Conservation (phyloP, 257 asterid genomes). For the Penstemon barbatus region DNA sequence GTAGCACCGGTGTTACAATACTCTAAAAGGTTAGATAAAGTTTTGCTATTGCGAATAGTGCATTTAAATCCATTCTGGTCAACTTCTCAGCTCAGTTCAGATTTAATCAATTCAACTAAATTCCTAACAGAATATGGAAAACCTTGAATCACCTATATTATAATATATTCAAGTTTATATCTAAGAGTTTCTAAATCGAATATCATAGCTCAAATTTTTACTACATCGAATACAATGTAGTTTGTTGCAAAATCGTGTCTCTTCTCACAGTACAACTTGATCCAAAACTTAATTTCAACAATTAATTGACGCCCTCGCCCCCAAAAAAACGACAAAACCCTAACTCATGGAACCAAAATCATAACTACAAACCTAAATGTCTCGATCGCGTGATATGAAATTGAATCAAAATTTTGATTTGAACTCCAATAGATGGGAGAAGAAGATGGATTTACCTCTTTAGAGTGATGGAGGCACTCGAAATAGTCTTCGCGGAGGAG, state of each 20-base stretch:
- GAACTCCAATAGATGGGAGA: not conserved
- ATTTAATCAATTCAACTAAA: constrained; percentile 6
- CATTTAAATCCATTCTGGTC: not conserved
- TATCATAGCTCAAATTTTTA: constrained; percentile 1
- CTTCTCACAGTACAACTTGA: constrained; percentile 1
- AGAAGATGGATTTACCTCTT: constrained; percentile 60
- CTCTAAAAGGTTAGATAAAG: not conserved
- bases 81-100: constrained; percentile 7
- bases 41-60: constrained; percentile 8
- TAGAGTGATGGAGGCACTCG: constrained; percentile 97
- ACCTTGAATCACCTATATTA: too few species aligned
- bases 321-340: not conserved
- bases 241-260: not conserved
- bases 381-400: not conserved
- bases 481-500: constrained; percentile 95
- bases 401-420: not conserved
- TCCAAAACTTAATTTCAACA: not conserved
- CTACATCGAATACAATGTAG: not conserved
- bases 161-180: not conserved
- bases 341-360: not conserved
- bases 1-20: not conserved
- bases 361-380: not conserved
- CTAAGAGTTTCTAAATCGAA: not conserved
- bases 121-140: not conserved
- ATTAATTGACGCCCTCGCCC: not conserved